phyloP scores from a whole-genome alignment of 2,329 filamentous ascomycete species.

The Thermothelomyces thermophilus region DNA sequence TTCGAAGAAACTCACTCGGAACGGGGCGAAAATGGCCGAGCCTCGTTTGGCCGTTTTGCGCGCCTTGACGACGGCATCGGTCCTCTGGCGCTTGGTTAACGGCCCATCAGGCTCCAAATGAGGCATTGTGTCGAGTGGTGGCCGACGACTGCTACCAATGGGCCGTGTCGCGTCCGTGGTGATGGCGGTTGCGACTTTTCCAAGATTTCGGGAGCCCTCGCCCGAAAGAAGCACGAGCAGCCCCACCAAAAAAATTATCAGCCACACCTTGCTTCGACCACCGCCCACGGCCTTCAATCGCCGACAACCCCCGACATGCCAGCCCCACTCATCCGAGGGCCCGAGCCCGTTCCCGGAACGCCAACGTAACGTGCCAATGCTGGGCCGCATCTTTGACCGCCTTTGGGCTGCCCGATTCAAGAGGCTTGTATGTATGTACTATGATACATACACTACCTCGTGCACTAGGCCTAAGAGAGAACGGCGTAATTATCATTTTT shows the following conservation, averaged over 20 bases:
- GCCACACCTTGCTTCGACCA: constrained; percentile 15
- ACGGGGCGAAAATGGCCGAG: constrained; percentile 88
- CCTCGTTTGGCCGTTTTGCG: constrained; percentile 29
- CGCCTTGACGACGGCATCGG: constrained; percentile 36
- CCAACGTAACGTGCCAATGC: not conserved
- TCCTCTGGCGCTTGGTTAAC: constrained; percentile 71
- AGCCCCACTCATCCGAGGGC: not conserved
- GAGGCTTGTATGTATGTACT: no score
- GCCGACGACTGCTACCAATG: constrained; percentile 12
- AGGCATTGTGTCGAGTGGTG: constrained; percentile 39
- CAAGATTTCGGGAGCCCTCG: constrained; percentile 23
- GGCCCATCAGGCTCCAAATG: constrained; percentile 55
- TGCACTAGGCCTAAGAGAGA: constrained; percentile 14
- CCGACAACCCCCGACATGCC: not conserved
- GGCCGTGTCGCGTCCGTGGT: not conserved
- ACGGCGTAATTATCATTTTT: constrained; percentile 10
- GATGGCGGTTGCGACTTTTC: constrained; percentile 4
- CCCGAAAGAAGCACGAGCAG: constrained; percentile 6
- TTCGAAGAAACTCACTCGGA: constrained; percentile 56
- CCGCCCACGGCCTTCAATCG: not conserved
- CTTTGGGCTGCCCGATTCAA: constrained; percentile 1
- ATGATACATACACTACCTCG: no score
- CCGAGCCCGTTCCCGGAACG: not conserved
- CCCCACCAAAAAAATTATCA: constrained; percentile 20
- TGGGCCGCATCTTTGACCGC: constrained; percentile 13